phyloP scores from a whole-genome alignment of 1,139 yeast species.

The Meyerozyma smithsonii region DNA sequence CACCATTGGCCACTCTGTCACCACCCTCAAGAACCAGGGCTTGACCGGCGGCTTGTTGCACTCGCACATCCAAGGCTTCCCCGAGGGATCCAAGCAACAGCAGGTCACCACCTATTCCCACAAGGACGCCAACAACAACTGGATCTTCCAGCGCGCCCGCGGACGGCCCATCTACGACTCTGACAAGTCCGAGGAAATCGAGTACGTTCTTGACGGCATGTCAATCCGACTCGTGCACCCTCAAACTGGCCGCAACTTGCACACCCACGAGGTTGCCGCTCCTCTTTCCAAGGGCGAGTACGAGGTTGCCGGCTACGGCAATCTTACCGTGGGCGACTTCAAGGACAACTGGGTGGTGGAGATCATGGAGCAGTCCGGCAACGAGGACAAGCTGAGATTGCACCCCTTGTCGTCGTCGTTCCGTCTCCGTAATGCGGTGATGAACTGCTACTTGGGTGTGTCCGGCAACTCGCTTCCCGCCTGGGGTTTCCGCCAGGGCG shows the following conservation, averaged over 20 bases:
- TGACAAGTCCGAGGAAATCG: slow-evolving; percentile 47
- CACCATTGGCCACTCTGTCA: slow-evolving; percentile 68
- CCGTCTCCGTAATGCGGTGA: slow-evolving; percentile 61
- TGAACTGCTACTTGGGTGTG: slow-evolving; percentile 85
- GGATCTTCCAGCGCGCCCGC: slow-evolving; percentile 80
- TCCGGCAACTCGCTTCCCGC: slow-evolving; percentile 79
- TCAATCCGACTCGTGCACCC: slow-evolving; percentile 74
- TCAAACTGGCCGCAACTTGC: slow-evolving; percentile 83
- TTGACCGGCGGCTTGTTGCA: slow-evolving; percentile 89
- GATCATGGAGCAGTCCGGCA: slow-evolving; percentile 70
- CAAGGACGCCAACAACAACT: slow-evolving; percentile 86
- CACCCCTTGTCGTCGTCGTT: slow-evolving; percentile 88
- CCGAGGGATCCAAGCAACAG: slow-evolving; percentile 94
- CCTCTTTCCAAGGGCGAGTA: slow-evolving; percentile 66
- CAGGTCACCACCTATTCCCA: slow-evolving; percentile 94
- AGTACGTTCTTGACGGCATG: slow-evolving; percentile 68
- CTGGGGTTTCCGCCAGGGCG: slow-evolving; percentile 99
- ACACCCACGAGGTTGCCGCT: slow-evolving; percentile 78
- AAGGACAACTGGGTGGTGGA: slow-evolving; percentile 96
- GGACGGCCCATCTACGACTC: slow-evolving; percentile 48
- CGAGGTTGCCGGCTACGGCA: slow-evolving; percentile 95
- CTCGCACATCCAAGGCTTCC: slow-evolving; percentile 90
- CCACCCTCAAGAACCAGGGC: slow-evolving; percentile 87
- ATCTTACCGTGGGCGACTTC: slow-evolving; percentile 75
- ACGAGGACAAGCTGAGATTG: slow-evolving; percentile 59